Evolutionary conservation across 169 alveolate genomes (phyloP), one percentile per base, ranked within the genome.

Genomic region (Besnoitia besnoiti): DNA sequence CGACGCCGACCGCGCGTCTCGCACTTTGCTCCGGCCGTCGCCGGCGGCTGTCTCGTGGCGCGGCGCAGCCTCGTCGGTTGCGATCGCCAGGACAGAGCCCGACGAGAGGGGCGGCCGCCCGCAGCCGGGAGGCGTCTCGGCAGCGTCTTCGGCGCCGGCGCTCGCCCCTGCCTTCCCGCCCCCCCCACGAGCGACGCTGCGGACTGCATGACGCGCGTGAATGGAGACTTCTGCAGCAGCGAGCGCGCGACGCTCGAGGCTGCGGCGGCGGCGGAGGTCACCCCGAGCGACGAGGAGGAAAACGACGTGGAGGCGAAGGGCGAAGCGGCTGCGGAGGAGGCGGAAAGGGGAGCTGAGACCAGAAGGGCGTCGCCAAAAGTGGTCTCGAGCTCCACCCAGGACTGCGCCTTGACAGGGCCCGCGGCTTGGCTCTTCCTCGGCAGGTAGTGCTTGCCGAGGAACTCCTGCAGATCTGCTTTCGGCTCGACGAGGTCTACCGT

Each of bases 241-340:
- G 85, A 85, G n/a, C 93, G 47, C 55, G 93, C 93, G 49, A 90
- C 93, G 39, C 61, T 90, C 30, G 93, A 49, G 21, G 93, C 93
- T 37, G 93, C 85, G 39, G 92, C 80, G 12, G 80, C 80, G 1
- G 67, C 27, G 30, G 67, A 55, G 30, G 33, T 55, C 33, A 49
- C 59, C 59, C 59, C 59, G 24, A 49, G 59, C 7, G 59, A 49
- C 5, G 79, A 62, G 39, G 19, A n/a, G 49, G 59, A 51, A n/a
- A 77, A 37, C 14, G 40, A 8, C 33, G 87, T 30, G 21, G 87
- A 77, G 40, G 61, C 10, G 87, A 77, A 19, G 21, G 61, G 12
- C 1, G 82, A 73, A 5, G 82, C 33, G 16, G 59, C 40, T 33
- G 33, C 12, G 35, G 59, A 77, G 5, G 61, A 0, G 21, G 49